phyloP scores from a whole-genome alignment of 331 rosid genomes.

The Rhamnella rubrinervis region DNA sequence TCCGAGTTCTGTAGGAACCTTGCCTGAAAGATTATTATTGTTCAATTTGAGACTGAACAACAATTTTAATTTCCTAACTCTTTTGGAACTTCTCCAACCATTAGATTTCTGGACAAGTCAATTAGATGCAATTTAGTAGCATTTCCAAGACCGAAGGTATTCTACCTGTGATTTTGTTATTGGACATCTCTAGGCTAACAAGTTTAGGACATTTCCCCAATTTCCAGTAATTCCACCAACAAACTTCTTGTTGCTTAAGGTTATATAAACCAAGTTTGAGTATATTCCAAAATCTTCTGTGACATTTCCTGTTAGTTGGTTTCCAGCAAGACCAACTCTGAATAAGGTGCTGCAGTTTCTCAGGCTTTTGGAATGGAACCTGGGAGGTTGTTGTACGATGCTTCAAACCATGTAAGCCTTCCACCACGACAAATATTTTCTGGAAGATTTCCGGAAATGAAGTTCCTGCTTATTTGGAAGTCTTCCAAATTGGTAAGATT shows the following conservation, averaged over 20 bases:
- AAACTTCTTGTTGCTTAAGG: slow-evolving; percentile 21
- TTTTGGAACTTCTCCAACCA: slow-evolving; percentile 40
- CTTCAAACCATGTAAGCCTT: no score
- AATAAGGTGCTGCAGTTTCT: no score
- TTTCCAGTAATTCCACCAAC: slow-evolving; percentile 16
- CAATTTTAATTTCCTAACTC: slow-evolving; percentile 25
- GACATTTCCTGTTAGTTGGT: background rate
- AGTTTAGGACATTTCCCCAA: slow-evolving; percentile 21
- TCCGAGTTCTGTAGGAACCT: slow-evolving; percentile 30
- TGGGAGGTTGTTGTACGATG: no score
- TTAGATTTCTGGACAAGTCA: slow-evolving; percentile 31
- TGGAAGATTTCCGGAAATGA: no score
- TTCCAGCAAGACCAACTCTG: no score
- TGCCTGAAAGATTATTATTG: slow-evolving; percentile 30
- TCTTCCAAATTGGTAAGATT: slow-evolving; percentile 31
- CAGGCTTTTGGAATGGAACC: no score
- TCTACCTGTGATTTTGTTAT: slow-evolving; percentile 23
- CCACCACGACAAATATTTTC: no score
- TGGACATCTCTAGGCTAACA: slow-evolving; percentile 32
- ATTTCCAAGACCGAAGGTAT: no score
- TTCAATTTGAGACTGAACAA: slow-evolving; percentile 20
- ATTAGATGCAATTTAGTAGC: slow-evolving; percentile 15
- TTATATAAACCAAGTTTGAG: background rate
- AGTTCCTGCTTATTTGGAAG: no score
- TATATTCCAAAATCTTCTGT: slow-evolving; percentile 38